Evolutionary conservation across 2,329 filamentous ascomycete species (phyloP), one percentile per base, ranked within the genome.

Genomic region (Coniochaeta sp.): DNA sequence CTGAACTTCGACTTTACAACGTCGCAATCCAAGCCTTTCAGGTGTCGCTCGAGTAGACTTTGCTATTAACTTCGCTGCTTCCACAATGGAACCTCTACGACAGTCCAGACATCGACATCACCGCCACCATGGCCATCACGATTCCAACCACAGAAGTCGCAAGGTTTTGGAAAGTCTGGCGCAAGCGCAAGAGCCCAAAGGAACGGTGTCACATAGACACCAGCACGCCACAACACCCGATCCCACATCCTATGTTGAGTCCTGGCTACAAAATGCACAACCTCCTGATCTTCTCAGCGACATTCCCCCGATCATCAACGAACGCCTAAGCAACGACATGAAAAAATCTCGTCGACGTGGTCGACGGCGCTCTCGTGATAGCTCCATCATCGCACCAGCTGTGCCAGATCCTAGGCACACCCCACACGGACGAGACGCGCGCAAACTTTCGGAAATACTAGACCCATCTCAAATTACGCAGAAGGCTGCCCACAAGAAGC

Each of bases 311-410:
- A n/a, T n/a, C n/a, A n/a, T n/a, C n/a, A n/a, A n/a, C n/a, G n/a
- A n/a, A n/a, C n/a, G n/a, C n/a, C n/a, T n/a, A n/a, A 28, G 56
- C 58, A 51, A 49, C 57, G 49, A 20, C 53, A 18, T 27, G 26
- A 24, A 8, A 24, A 26, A 3, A 3, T n/a, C 9, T 24, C 47
- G 47, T 33, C 18, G 26, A 14, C 20, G 22, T 35, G 3, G 28
- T 7, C 30, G 14, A 9, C 45, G n/a, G 16, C 13, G 4, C 47
- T 49, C 47, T n/a, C 22, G 14, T 10, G 30, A 49, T 35, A 49
- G 47, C 31, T 49, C 47, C 14, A 35, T 49, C 20, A 32, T 49
- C 12, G 47, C 47, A 5, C 28, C 28, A 28, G 31, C 31, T 8
- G n/a, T 35, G 31, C 7, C 30, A n/a, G 20, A 10, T 14, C 28